These are phyloP conservation scores for Alternaria incomplexa DNA, from an alignment of 2,329 filamentous ascomycete genomes.

Conservation along the genomic window DNA sequence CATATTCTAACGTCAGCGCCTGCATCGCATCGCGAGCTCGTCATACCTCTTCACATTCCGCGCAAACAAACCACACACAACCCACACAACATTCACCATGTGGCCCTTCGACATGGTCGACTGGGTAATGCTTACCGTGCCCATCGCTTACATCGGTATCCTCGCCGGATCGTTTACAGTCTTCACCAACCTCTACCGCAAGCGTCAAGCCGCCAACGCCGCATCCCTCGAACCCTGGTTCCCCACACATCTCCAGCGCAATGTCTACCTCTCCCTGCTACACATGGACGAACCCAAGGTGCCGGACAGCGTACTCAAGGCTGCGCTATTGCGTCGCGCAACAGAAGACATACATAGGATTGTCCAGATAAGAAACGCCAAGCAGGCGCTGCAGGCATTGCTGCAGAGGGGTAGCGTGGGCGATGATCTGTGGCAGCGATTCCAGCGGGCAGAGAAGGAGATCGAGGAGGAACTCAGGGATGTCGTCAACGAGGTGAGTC, in stretches of 20 bases:
- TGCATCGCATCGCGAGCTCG: neutral
- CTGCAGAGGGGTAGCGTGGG: conserved; percentile 91
- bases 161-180: conserved; percentile 87
- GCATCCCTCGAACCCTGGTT: conserved; percentile 95
- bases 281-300: conserved; percentile 76
- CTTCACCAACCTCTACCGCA: conserved; percentile 91
- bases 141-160: conserved; percentile 87
- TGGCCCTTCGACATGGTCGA: conserved; percentile 61
- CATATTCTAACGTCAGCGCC: neutral
- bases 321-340: conserved; percentile 85
- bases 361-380: conserved; percentile 84
- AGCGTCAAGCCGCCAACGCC: conserved; percentile 81
- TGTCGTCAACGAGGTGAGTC: conserved; percentile 83
- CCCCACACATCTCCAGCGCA: conserved; percentile 84
- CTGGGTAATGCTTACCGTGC: conserved; percentile 85
- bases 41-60: neutral
- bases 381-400: conserved; percentile 82
- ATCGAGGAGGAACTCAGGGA: conserved; percentile 96
- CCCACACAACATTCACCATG: conserved; percentile 28
- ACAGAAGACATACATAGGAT: conserved; percentile 93
- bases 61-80: conserved; percentile 7
- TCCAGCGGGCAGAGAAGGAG: conserved; percentile 91
- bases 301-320: conserved; percentile 84
- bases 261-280: conserved; percentile 91
- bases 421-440: conserved; percentile 94